These are phyloP conservation scores for Salix purpurea DNA, from an alignment of 345 rosid species.

Conservation along the genomic window DNA sequence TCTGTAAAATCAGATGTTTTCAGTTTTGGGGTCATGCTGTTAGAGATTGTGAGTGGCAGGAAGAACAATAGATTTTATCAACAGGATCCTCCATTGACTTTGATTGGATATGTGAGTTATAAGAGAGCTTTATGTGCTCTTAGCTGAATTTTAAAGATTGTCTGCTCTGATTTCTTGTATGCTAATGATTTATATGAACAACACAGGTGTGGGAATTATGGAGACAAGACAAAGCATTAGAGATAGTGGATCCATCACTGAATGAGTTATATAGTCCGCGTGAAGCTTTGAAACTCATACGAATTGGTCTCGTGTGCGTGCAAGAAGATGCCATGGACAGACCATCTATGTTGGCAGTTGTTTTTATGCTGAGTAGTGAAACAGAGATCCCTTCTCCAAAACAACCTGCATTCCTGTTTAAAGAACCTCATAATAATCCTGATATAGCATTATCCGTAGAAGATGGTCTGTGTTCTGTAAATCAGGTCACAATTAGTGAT, in stretches of 20 bases:
- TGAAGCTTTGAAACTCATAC: constrained; percentile 8
- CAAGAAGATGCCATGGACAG: background rate
- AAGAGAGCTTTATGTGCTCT: too few relatives aligned
- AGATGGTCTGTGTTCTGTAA: background rate
- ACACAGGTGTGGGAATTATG: background rate
- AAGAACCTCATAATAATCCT: background rate
- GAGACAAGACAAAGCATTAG: background rate
- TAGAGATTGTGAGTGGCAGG: too few relatives aligned
- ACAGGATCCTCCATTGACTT: too few relatives aligned
- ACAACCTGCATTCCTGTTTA: background rate
- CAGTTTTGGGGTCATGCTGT: too few relatives aligned
- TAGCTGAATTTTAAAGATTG: too few relatives aligned
- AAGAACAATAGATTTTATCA: too few relatives aligned
- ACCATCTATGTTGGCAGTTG: constrained; percentile 5
- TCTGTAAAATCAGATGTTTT: too few relatives aligned
- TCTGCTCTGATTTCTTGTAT: too few relatives aligned
- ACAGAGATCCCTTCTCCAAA: background rate
- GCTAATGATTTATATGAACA: too few relatives aligned
- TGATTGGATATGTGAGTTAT: too few relatives aligned
- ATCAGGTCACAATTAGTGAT: background rate
- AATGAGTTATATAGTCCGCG: background rate
- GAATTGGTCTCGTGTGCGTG: constrained; percentile 4
- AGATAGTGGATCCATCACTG: background rate
- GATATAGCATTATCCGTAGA: background rate
- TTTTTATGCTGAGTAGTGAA: background rate